phyloP scores from a whole-genome alignment of 2,329 filamentous ascomycete species.

The Aspergillus ochraceus region DNA sequence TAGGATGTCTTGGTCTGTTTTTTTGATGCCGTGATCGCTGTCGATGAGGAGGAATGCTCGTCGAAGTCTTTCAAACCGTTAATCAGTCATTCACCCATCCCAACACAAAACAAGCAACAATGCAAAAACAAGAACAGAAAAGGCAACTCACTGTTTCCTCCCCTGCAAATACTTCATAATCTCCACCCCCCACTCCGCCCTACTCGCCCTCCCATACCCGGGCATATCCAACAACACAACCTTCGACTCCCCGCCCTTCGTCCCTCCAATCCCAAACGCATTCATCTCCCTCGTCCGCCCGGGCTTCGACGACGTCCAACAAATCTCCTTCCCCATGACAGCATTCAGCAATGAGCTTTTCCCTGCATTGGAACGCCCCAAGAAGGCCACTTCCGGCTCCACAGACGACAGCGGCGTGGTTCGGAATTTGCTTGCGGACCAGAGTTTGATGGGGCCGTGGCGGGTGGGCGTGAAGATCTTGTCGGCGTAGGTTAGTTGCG shows the following conservation, averaged over 20 bases:
- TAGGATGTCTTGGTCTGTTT: slow-evolving; percentile 59
- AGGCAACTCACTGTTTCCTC: slow-evolving; percentile 55
- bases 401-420: slow-evolving; percentile 54
- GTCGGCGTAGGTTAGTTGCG: slow-evolving; percentile 48
- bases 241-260: slow-evolving; percentile 43
- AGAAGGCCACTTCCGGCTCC: slow-evolving; percentile 64
- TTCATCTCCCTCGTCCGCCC: slow-evolving; percentile 67
- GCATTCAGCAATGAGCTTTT: slow-evolving; percentile 69
- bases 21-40: slow-evolving; percentile 62
- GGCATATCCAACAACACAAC: slow-evolving; percentile 70
- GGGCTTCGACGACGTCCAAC: slow-evolving; percentile 59
- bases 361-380: slow-evolving; percentile 70
- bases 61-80: slow-evolving; percentile 43
- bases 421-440: slow-evolving; percentile 61
- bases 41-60: slow-evolving; percentile 67
- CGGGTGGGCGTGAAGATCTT: slow-evolving; percentile 47
- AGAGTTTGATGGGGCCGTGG: slow-evolving; percentile 57
- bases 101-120: not conserved
- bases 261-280: slow-evolving; percentile 61
- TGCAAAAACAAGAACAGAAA: not conserved
- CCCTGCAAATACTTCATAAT: slow-evolving; percentile 67
- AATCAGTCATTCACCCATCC: too few species aligned
- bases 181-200: slow-evolving; percentile 63
- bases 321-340: slow-evolving; percentile 54
- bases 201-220: slow-evolving; percentile 65